Evolutionary conservation across 2,329 filamentous ascomycete species (phyloP).

Genomic region (Beauveria rudraprayagi): DNA sequence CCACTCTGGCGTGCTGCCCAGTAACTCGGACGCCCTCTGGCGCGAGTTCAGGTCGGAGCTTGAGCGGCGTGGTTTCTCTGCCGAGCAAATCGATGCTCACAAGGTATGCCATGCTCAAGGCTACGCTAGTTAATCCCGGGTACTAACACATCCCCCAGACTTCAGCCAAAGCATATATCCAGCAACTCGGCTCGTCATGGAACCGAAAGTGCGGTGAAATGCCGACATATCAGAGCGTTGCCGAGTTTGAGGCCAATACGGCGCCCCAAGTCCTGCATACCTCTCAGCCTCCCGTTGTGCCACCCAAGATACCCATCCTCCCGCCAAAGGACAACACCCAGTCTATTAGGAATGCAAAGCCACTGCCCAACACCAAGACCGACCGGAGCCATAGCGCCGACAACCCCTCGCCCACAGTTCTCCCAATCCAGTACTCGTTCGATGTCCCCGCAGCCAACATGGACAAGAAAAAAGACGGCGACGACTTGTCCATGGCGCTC

Average conservation of each 20-base stretch:
- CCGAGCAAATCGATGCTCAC: slow-evolving; percentile 45
- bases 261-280: slow-evolving; percentile 18
- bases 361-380: slow-evolving; percentile 30
- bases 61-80: slow-evolving; percentile 49
- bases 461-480: slow-evolving; percentile 29
- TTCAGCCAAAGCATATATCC: slow-evolving; percentile 52
- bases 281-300: slow-evolving; percentile 19
- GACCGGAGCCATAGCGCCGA: slow-evolving; percentile 28
- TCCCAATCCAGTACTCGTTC: slow-evolving; percentile 22
- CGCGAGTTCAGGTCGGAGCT: slow-evolving; percentile 50
- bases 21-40: slow-evolving; percentile 48
- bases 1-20: slow-evolving; percentile 28
- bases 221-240: slow-evolving; percentile 44
- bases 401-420: slow-evolving; percentile 21
- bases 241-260: slow-evolving; percentile 34
- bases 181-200: slow-evolving; percentile 46
- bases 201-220: slow-evolving; percentile 34
- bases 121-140: not conserved
- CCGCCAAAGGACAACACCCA: slow-evolving; percentile 27
- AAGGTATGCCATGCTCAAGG: slow-evolving; percentile 49
- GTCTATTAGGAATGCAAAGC: slow-evolving; percentile 33
- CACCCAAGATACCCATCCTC: slow-evolving; percentile 12
- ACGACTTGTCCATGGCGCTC: slow-evolving; percentile 33
- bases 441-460: slow-evolving; percentile 21
- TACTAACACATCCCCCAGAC: slow-evolving; percentile 34